Base-by-base conservation (phyloP, 2,329 filamentous ascomycete genomes). In the Dendryphion nanum region DNA sequence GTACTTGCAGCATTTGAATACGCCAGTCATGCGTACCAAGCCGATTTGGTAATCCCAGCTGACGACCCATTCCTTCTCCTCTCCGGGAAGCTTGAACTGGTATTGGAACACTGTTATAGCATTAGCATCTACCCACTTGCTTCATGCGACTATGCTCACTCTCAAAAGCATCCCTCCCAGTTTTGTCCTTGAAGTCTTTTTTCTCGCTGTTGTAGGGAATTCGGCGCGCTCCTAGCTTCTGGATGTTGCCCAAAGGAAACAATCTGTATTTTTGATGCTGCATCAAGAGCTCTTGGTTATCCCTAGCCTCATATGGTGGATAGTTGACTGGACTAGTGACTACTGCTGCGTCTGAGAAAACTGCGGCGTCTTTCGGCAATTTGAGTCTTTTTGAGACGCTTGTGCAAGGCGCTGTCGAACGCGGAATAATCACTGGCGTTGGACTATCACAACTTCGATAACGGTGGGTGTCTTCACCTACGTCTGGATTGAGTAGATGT, bases 41-140 rank as follows among this genome's bases (percentile, higher is more conserved):
- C 93, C 93, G 45, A 91, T 81, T 54, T 94, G 91, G 70, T 96
- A 96, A 66, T 98, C 93, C 93, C 93, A 98, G 80, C 96, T 89
- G 44, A 97, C 82, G 1, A 79, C 80, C 62, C 85, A 90, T 36
- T 78, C 74, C 46, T 74, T 76, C 2, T 83, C 76, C 1, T 63
- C 78, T 8, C 75, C 80, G 0, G 86, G 86, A 3, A 85, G 63
- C 50, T 75, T 78, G 72, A 94, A 96, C 23, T 79, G 81, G 65
- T 96, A 97, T 53, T 89, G 81, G 62, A 90, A 90, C 18, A 89
- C 87, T 93, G 28, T 16, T 5, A 6, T 14, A 13, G n/a, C 28
- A 29, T 54, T 29, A 63, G 51, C 20, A 24, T 16, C 7, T 10
- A 18, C 6, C 10, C 33, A 5, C 21, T 19, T 16, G 5, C 5